Conservation (phyloP, 495 filamentous ascomycete species). For the Penicillium paxilli region DNA sequence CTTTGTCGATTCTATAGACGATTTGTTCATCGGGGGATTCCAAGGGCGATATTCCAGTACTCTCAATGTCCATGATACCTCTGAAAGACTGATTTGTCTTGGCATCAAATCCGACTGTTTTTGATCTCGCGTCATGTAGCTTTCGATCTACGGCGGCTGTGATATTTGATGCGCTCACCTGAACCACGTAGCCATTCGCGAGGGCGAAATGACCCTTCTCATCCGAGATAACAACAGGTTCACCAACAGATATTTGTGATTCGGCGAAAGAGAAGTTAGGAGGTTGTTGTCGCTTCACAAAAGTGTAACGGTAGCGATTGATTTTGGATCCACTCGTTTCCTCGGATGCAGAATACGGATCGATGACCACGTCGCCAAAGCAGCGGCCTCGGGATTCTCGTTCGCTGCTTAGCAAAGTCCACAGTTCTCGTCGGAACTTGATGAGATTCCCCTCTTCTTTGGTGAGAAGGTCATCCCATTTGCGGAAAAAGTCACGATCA, state of each 20-base stretch:
- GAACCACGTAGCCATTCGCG: conserved; percentile 83
- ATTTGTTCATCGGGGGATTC: conserved; percentile 57
- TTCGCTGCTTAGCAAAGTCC: conserved; percentile 90
- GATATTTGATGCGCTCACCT: conserved; percentile 70
- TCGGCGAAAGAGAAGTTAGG: conserved; percentile 78
- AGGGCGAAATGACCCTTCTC: conserved; percentile 93
- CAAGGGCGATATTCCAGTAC: conserved; percentile 44
- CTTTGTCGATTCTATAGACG: conserved; percentile 88
- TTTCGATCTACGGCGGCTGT: conserved; percentile 85
- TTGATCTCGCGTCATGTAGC: conserved; percentile 82
- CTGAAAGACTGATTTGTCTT: conserved; percentile 78
- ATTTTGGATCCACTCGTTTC: conserved; percentile 71
- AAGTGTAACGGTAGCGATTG: conserved; percentile 83
- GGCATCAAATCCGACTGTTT: conserved; percentile 70
- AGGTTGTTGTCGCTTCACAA: conserved; percentile 62
- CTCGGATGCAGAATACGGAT: conserved; percentile 71
- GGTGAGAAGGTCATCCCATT: conserved; percentile 90
- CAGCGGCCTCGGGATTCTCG: conserved; percentile 83
- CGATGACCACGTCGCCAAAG: conserved; percentile 72
- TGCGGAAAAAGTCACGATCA: conserved; percentile 82
- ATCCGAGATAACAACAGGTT: conserved; percentile 95
- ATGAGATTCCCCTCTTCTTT: conserved; percentile 90
- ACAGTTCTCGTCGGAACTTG: conserved; percentile 82
- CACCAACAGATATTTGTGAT: conserved; percentile 84
- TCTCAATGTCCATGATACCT: conserved; percentile 86